phyloP scores from a whole-genome alignment of 2,329 filamentous ascomycete genomes.

The Sarocladium strictum region DNA sequence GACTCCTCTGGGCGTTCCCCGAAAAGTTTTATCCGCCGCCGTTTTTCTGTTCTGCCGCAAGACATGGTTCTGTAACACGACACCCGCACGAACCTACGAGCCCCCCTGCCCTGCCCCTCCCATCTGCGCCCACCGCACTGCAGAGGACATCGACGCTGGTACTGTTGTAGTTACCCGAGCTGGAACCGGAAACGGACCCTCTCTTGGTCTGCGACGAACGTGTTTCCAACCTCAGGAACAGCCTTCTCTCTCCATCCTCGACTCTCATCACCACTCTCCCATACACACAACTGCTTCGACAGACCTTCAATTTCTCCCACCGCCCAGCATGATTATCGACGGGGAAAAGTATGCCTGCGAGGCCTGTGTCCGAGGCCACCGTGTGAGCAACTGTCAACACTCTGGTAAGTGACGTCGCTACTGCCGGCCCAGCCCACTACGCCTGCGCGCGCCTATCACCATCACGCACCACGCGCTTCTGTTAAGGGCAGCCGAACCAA shows the following conservation, averaged over 20 bases:
- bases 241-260: not conserved
- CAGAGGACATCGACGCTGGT: not conserved
- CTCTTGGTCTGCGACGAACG: slow-evolving; percentile 10
- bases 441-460: slow-evolving; percentile 10
- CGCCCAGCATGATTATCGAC: slow-evolving; percentile 68
- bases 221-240: slow-evolving; percentile 9
- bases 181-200: slow-evolving; percentile 15
- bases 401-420: slow-evolving; percentile 60
- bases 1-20: slow-evolving; percentile 7
- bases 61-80: slow-evolving; percentile 9
- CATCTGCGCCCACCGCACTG: slow-evolving; percentile 4
- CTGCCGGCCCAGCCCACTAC: slow-evolving; percentile 10
- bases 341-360: slow-evolving; percentile 98
- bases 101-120: slow-evolving; percentile 6
- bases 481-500: not conserved
- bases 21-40: slow-evolving; percentile 6
- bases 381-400: slow-evolving; percentile 98
- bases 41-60: slow-evolving; percentile 5
- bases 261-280: slow-evolving; percentile 9
- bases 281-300: slow-evolving; percentile 5
- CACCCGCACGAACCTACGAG: slow-evolving; percentile 6
- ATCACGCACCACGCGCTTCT: slow-evolving; percentile 1
- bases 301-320: slow-evolving; percentile 8
- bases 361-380: slow-evolving; percentile 95
- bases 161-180: slow-evolving; percentile 11